Percentiles rank a stretch among this genome's conserved stretches.
phyloP scores from a whole-genome alignment of 2,329 filamentous ascomycete genomes.

The Phaeosphaeria sp. region DNA sequence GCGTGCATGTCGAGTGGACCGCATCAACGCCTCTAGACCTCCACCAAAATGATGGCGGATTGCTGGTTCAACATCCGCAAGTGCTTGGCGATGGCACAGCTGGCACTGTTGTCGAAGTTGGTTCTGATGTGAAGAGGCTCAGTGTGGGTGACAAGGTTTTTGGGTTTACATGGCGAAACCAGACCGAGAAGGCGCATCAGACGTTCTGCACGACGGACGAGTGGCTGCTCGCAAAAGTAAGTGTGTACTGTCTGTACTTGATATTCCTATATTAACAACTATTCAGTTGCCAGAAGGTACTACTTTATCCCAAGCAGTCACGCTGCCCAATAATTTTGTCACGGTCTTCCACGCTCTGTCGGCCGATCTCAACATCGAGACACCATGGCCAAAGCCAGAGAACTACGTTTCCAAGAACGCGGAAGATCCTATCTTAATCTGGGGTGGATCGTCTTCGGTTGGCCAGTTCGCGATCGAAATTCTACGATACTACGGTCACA shows the following conservation, averaged over 20 bases:
- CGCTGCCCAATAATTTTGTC: constrained; percentile 63
- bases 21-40: constrained; percentile 67
- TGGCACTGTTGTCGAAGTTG: constrained; percentile 61
- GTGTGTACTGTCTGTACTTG: fast-evolving
- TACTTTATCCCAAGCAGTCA: constrained; percentile 57
- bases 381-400: constrained; percentile 64
- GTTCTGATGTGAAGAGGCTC: constrained; percentile 54
- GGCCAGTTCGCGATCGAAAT: constrained; percentile 53
- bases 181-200: constrained; percentile 62
- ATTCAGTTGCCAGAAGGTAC: constrained; percentile 51
- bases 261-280: constrained; percentile 8
- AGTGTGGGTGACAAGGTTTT: constrained; percentile 63
- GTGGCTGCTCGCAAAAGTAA: constrained; percentile 49
- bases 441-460: constrained; percentile 53
- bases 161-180: constrained; percentile 58
- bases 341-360: constrained; percentile 64
- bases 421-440: constrained; percentile 48
- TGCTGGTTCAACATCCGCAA: constrained; percentile 60
- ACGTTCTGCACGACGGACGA: constrained; percentile 61
- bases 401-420: constrained; percentile 45
- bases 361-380: constrained; percentile 59
- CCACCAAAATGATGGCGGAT: constrained; percentile 66
- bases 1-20: constrained; percentile 64
- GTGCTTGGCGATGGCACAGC: constrained; percentile 60
- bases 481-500: constrained; percentile 50